Evolutionary conservation across 1,284 basidiomycete species (phyloP).

Genomic region (Cryptococcus wingfieldii): DNA sequence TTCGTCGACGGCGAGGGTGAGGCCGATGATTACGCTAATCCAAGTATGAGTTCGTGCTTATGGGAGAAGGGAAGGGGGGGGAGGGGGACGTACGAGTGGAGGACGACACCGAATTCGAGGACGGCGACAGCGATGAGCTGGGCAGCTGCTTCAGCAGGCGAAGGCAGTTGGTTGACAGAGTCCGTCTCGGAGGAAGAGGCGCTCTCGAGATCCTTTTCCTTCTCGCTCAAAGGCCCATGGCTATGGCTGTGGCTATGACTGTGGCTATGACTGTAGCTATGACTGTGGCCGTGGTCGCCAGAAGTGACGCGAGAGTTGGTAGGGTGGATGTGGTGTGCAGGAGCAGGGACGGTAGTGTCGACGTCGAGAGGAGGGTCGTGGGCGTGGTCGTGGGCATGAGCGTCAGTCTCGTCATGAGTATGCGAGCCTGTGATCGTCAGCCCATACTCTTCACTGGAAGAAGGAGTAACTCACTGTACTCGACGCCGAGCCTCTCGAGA

Average conservation of each 20-base stretch:
- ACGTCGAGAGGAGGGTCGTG: constrained; percentile 53
- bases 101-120: constrained; percentile 74
- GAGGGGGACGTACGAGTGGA: constrained; percentile 64
- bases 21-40: constrained; percentile 69
- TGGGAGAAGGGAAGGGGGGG: background rate
- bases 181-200: constrained; percentile 7
- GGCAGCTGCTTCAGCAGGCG: constrained; percentile 50
- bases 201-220: constrained; percentile 14
- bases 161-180: constrained; percentile 20
- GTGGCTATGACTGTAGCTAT: background rate
- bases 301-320: constrained; percentile 8
- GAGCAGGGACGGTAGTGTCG: constrained; percentile 25
- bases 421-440: constrained; percentile 55
- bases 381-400: constrained; percentile 64
- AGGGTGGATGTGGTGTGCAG: constrained; percentile 26
- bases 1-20: constrained; percentile 82
- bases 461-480: constrained; percentile 28
- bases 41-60: too few relatives aligned
- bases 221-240: constrained; percentile 6
- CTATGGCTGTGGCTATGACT: too few relatives aligned
- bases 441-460: background rate
- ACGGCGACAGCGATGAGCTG: constrained; percentile 65
- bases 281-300: constrained; percentile 2
- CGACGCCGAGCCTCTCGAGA: constrained; percentile 36
- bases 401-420: constrained; percentile 52